Evolutionary conservation across 1,284 basidiomycete genomes (phyloP), one percentile per base, ranked within the genome.

Genomic region (Fomitiporia mediterranea): DNA sequence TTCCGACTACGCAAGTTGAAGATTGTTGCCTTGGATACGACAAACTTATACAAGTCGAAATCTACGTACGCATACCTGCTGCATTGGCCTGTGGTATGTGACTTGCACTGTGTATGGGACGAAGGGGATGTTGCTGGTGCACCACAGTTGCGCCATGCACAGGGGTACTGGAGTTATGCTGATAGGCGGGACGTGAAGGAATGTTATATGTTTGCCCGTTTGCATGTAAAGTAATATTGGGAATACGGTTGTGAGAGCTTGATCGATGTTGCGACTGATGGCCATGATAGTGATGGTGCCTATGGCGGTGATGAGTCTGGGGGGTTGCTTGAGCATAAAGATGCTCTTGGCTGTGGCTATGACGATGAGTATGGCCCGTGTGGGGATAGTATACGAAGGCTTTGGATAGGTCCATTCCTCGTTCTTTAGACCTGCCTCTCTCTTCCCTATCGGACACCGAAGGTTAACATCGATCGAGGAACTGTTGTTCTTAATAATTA

Each of bases 191-290:
- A 21, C 37, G 46, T 7, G 53, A 5, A 30, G 50, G 56, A 13
- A 55, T 39, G 1, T 42, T 30, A 37, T 52, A 46, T 32, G 43
- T 55, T 27, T 55, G 53, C 4, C 53, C 53, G 19, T 55, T 39
- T 25, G 35, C 42, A 40, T 57, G 56, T 25, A 52, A 30, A 42
- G 42, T 51, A 3, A 51, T 35, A 28, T 47, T 42, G 13, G 43
- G 44, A 54, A 35, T 8, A 19, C 19, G 37, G n/a, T 38, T 38
- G 21, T 51, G 43, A 2, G 28, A 21, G 4, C 13, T 27, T 28
- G n/a, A 32, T 37, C 32, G 25, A 9, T 51, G 48, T 37, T 46
- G 35, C 11, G 39, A 43, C n/a, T 46, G 39, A 28, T 44, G 53
- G 9, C n/a, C 19, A 32, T 47, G 54, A n/a, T n/a, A 23, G 17